Evolutionary conservation across 495 filamentous ascomycete genomes (phyloP).

Genomic region (Trichoderma asperelloides): DNA sequence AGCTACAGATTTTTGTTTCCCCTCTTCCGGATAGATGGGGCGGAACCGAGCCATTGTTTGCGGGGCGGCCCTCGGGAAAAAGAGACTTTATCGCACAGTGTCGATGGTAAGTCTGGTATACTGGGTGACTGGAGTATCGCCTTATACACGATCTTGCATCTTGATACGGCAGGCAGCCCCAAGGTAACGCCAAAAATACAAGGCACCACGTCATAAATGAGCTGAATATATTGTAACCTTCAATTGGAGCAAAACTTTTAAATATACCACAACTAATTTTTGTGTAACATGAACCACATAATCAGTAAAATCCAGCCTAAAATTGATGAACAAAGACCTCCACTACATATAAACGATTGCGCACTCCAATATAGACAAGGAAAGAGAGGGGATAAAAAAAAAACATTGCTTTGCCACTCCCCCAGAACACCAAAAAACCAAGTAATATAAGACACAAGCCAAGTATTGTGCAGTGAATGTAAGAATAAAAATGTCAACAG

Average conservation of each 20-base stretch:
- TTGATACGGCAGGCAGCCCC: not conserved
- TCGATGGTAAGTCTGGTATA: not conserved
- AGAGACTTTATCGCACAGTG: not conserved
- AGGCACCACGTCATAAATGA: not conserved
- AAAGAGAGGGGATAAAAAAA: not conserved
- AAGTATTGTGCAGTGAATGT: not conserved
- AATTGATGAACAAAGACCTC: not conserved
- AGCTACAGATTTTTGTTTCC: not conserved
- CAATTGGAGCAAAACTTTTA: not conserved
- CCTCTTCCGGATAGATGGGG: not conserved
- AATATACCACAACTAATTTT: not conserved
- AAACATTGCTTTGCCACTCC: not conserved
- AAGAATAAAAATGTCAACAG: not conserved
- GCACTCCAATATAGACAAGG: not conserved
- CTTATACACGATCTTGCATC: constrained; percentile 5
- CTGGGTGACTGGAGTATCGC: not conserved
- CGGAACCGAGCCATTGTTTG: not conserved
- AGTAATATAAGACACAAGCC: not conserved
- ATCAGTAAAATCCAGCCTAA: not conserved
- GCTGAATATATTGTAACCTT: not conserved
- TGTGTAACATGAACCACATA: not conserved
- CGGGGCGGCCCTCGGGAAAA: not conserved
- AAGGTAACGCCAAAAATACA: not conserved
- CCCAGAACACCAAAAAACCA: not conserved
- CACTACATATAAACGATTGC: not conserved